Evolutionary conservation across 2,329 filamentous ascomycete species (phyloP).

Genomic region (Coniochaeta hoffmannii): DNA sequence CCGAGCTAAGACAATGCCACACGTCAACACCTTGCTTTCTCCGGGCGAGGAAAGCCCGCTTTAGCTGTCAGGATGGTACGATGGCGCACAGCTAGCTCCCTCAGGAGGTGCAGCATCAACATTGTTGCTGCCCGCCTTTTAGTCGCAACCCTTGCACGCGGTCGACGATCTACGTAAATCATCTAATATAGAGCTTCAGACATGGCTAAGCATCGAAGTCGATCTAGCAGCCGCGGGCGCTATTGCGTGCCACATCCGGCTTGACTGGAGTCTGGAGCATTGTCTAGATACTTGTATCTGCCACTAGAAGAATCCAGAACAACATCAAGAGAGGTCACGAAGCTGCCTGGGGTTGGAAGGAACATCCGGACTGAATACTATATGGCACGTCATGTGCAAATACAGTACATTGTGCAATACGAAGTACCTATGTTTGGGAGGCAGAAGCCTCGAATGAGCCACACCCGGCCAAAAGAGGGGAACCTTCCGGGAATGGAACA

Average conservation of each 20-base stretch:
- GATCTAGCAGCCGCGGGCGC: neutral
- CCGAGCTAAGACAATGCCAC: neutral
- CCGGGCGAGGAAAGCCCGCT: neutral
- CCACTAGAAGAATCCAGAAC: neutral
- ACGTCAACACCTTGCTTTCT: neutral
- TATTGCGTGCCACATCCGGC: neutral
- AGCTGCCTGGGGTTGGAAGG: neutral
- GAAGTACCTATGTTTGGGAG: neutral
- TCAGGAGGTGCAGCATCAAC: neutral
- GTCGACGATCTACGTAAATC: no score
- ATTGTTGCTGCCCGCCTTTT: neutral
- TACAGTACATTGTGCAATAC: neutral
- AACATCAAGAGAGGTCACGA: neutral
- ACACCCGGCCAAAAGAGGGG: neutral
- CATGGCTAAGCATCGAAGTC: neutral
- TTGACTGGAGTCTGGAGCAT: neutral
- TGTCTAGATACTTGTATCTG: neutral
- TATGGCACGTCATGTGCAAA: neutral
- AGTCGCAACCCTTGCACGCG: neutral
- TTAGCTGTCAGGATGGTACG: neutral
- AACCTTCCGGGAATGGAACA: neutral
- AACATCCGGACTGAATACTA: no score
- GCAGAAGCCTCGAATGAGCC: neutral
- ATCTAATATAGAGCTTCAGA: no score
- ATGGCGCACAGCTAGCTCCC: neutral